Evolutionary conservation across 805 yeast genomes (phyloP).

Genomic region (Suhomyces prunicola): DNA sequence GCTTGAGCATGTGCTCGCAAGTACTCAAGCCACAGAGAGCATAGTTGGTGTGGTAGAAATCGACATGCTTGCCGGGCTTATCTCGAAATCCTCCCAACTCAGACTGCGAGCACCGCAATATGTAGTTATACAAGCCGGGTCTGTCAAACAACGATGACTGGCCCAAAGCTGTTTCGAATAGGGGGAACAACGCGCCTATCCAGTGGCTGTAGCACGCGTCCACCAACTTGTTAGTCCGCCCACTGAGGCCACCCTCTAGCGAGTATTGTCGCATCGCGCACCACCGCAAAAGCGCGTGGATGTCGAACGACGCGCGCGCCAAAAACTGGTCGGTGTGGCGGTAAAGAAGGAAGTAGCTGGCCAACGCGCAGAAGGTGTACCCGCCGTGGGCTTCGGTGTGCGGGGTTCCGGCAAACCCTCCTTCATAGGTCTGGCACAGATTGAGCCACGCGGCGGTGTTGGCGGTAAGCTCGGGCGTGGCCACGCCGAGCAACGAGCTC

Average conservation of each 20-base stretch:
- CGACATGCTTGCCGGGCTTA: conserved; percentile 79
- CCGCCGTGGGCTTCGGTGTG: conserved; percentile 94
- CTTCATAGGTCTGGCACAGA: conserved; percentile 86
- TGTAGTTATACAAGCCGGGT: conserved; percentile 58
- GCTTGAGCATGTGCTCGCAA: conserved; percentile 44
- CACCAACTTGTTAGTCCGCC: conserved; percentile 88
- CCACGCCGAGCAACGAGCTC: conserved; percentile 61
- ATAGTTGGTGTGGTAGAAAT: conserved; percentile 90
- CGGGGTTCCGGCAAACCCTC: conserved; percentile 89
- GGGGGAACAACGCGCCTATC: conserved; percentile 78
- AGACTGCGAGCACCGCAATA: conserved; percentile 74
- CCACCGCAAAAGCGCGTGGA: conserved; percentile 63
- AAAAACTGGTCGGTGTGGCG: conserved; percentile 32
- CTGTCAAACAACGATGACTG: conserved; percentile 43
- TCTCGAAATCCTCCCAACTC: conserved; percentile 75
- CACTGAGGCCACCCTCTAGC: conserved; percentile 84
- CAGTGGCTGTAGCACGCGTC: conserved; percentile 96
- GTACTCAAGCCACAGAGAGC: conserved; percentile 70
- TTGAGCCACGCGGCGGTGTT: conserved; percentile 59
- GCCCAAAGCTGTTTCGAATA: conserved; percentile 51
- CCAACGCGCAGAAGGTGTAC: conserved; percentile 83
- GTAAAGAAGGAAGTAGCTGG: conserved; percentile 51
- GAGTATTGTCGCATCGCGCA: conserved; percentile 60
- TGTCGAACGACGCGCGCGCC: conserved; percentile 22
- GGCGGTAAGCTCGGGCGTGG: conserved; percentile 55